These are phyloP conservation scores for Echites panduratus DNA, from an alignment of 257 asterid genomes.

Conservation along the genomic window DNA sequence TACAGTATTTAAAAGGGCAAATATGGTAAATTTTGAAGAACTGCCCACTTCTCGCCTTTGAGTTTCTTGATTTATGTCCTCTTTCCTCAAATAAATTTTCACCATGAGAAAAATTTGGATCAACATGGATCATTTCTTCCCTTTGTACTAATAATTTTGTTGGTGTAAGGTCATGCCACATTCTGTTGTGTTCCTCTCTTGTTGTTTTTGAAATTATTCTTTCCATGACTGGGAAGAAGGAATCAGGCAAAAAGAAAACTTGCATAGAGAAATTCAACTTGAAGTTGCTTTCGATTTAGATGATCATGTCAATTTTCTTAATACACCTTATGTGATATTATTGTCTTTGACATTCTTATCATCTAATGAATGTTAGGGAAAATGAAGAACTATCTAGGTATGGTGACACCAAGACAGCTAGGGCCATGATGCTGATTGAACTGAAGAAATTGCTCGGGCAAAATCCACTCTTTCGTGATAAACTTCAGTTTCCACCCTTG, in stretches of 20 bases:
- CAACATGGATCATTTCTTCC: background rate
- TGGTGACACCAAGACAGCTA: slow-evolving; percentile 48
- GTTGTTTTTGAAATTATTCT: background rate
- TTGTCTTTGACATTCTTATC: slow-evolving; percentile 10
- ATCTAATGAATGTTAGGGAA: slow-evolving; percentile 35
- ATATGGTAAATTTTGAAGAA: background rate
- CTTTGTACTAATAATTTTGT: background rate
- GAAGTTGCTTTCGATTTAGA: background rate
- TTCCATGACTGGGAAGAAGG: background rate
- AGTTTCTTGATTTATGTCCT: background rate
- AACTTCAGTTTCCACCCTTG: slow-evolving; percentile 51
- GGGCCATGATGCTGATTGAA: slow-evolving; percentile 43
- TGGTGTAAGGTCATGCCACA: background rate
- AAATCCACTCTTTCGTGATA: slow-evolving; percentile 55
- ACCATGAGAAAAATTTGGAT: background rate
- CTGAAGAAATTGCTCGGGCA: slow-evolving; percentile 47
- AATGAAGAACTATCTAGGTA: slow-evolving; percentile 46
- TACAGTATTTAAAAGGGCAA: background rate
- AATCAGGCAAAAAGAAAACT: background rate
- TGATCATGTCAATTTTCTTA: background rate
- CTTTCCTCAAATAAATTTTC: background rate
- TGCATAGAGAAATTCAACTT: background rate
- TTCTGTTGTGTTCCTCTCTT: background rate
- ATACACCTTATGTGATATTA: slow-evolving; percentile 8
- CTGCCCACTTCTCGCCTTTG: background rate